Evolutionary conservation across 768 basidiomycete species (phyloP).

Genomic region (Rossbeevera mucosa): DNA sequence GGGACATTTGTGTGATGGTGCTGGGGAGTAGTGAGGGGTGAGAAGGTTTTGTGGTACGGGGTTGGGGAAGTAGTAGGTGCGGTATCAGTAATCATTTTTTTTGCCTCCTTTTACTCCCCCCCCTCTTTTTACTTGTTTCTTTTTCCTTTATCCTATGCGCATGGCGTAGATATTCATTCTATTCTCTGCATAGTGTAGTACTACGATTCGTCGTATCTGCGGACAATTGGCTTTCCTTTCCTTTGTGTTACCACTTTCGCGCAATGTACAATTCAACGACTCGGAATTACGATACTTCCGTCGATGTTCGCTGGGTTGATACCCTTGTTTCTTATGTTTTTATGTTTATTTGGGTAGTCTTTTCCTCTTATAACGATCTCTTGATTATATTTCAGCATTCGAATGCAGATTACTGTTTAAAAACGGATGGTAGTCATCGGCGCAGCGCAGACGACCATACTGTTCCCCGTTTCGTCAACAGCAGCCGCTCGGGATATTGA

Average conservation of each 20-base stretch:
- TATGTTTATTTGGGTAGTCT: neutral
- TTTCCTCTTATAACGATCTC: neutral
- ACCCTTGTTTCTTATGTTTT: neutral
- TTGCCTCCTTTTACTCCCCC: neutral
- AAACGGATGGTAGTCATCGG: neutral
- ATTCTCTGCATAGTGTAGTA: neutral
- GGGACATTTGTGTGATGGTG: constrained; percentile 5
- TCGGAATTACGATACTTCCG: neutral
- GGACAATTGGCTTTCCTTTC: neutral
- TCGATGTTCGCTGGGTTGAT: neutral
- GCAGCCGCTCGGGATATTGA: neutral
- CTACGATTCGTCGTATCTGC: neutral
- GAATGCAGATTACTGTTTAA: neutral
- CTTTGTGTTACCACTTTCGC: neutral
- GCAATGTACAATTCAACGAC: neutral
- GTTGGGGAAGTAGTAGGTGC: neutral
- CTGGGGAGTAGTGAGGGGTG: neutral
- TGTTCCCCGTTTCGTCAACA: neutral
- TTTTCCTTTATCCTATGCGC: neutral
- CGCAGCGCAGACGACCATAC: neutral
- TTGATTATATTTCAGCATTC: neutral
- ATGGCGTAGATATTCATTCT: neutral
- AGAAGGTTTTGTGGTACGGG: neutral
- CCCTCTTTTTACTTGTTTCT: neutral
- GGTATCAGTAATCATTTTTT: neutral